These are phyloP conservation scores for Cardiospermum halicacabum DNA, from an alignment of 345 rosid genomes.

Conservation along the genomic window DNA sequence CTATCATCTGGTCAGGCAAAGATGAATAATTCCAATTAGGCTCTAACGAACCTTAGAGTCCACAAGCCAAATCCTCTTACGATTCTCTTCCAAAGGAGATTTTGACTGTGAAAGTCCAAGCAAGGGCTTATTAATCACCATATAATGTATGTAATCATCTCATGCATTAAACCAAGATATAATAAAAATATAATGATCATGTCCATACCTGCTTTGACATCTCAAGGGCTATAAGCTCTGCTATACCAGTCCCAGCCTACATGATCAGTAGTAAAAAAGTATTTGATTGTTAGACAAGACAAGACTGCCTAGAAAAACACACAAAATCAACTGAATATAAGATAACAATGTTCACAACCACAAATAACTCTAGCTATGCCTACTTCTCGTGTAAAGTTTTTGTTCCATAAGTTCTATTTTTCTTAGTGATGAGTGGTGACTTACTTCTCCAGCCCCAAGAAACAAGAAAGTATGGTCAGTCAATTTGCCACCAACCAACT, in stretches of 20 bases:
- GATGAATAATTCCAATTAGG: constrained; percentile 4
- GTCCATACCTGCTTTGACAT: constrained; percentile 74
- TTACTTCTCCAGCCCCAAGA: constrained; percentile 97
- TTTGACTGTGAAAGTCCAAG: constrained; percentile 40
- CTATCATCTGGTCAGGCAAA: background rate
- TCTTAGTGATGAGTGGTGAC: constrained; percentile 7
- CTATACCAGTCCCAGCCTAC: constrained; percentile 99
- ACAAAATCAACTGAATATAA: background rate
- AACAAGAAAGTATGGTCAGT: constrained; percentile 81
- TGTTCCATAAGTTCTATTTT: background rate
- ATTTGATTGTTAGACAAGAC: background rate
- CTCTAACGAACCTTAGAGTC: constrained; percentile 79
- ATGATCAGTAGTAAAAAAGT: constrained; percentile 7
- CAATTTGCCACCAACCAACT: constrained; percentile 59
- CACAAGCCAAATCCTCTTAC: constrained; percentile 93
- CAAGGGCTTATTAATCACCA: background rate
- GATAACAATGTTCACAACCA: background rate
- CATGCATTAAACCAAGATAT: background rate
- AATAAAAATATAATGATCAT: background rate
- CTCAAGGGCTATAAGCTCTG: constrained; percentile 93
- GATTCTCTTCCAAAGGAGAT: constrained; percentile 69
- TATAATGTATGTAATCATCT: background rate
- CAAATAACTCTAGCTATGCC: background rate
- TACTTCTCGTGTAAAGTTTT: background rate
- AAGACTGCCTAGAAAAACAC: background rate